Base-by-base conservation (phyloP, 2,329 filamentous ascomycete genomes). In the Esteya vermicola region DNA sequence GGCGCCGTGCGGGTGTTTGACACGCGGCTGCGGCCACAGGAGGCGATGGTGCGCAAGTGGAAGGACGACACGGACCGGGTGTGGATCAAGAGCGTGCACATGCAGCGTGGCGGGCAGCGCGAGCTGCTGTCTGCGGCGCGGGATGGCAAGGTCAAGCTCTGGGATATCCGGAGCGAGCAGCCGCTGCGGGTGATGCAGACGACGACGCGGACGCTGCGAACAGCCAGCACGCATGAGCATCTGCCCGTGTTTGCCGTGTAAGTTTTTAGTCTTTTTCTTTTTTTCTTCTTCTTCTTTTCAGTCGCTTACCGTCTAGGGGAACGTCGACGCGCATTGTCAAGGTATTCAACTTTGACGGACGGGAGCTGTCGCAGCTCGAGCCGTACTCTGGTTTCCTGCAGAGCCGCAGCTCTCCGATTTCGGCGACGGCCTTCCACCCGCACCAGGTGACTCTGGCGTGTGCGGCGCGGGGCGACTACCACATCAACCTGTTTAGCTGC, bases 31-130 rank as follows among this genome's bases (percentile, higher is more conserved):
- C 78, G 80, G 46, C 81, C 86, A 3, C 81, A 85, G 44, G 85
- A 91, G 40, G 82, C 83, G 16, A 95, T 96, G 88, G 81, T 95
- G 41, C 85, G 83, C 60, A 88, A 89, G 50, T 98, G 91, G 89
- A 91, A 93, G 55, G 85, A 95, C 52, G 89, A 96, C 54, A 61
- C 63, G 10, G 72, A 77, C 51, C 78, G 81, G 45, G 85, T 93
- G 51, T 98, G 91, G 91, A 80, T 98, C 57, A 88, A 86, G 52
- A 91, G 85, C 49, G 85, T 94, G 13, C 91, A 96, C 56, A 86
- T 98, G 75, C 91, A 98, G 60, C 82, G 91, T 33, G 91, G 91
- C 45, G 91, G 91, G 3, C 78, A 94, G 58, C 73, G 91, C 43
- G 91, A 98, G 59, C 71, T 98, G 32, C 69, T 98, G 39, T 89